Base-by-base conservation (phyloP, 306 rosid species). In the Citrullus mucosospermus region DNA sequence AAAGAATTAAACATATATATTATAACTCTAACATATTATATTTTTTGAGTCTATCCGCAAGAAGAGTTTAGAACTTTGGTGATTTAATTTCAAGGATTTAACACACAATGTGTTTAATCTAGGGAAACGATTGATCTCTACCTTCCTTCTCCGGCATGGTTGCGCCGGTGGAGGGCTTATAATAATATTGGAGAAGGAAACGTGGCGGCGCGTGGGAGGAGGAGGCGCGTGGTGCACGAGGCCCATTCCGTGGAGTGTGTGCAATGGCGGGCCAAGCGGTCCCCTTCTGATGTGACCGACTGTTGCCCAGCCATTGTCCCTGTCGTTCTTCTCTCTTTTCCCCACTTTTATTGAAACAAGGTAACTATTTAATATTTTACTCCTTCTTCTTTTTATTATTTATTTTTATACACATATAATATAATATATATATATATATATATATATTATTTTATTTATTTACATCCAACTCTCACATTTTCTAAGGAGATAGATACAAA, bases 221-320 rank as follows among this genome's bases (percentile, higher is more conserved):
- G 3, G 0, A 30, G 78, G 82, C 83, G 43, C 50, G 12, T 13
- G 14, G 48, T 58, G 48, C 16, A n/a, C 10, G 60, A 66, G 18
- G n/a, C 55, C 30, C 74, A 13, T 18, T 48, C 58, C 41, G 57
- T 70, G 11, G 14, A 9, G 20, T n/a, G 56, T 43, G 18, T 20
- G 20, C n/a, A 17, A 66, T 15, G 3, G 30, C 46, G 54, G 67
- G 11, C 80, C 22, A 75, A 79, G 81, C 66, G 86, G 90, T 80
- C 85, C 87, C 91, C 86, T 67, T 70, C 17, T 54, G 86, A 86
- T 80, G 86, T 85, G 91, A 87, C 88, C 91, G 85, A 89, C 89
- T 83, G 81, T 88, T 84, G 82, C 90, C 77, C 83, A 74, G 85
- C 85, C 8, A 58, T 65, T 87, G 53, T 81, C 81, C 5, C 16